Conservation (phyloP, 139 green algal species). For the Ettlia oleoabundans region DNA sequence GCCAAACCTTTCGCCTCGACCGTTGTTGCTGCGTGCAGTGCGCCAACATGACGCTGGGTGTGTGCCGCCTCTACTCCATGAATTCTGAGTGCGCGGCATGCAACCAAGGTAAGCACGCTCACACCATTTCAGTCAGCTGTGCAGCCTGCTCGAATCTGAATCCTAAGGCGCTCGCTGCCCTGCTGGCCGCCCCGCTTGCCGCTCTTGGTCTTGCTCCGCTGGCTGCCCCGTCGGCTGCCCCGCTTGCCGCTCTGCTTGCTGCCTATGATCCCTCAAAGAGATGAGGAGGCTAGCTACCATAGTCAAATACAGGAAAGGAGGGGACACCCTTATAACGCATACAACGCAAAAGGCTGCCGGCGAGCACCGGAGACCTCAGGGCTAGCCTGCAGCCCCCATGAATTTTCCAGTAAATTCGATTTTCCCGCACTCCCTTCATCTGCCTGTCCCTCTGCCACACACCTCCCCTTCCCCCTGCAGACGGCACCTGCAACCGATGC, state of each 20-base stretch:
- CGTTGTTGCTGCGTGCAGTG: not conserved
- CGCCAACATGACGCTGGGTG: not conserved
- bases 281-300: no score
- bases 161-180: not conserved
- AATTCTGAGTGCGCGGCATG: not conserved
- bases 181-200: no score
- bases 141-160: not conserved
- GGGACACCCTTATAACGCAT: no score
- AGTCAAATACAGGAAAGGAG: no score
- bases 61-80: not conserved
- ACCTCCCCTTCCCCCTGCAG: not conserved
- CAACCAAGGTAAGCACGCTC: not conserved
- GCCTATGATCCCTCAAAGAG: no score
- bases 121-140: not conserved
- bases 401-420: not conserved
- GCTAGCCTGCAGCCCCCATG: not conserved
- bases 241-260: no score
- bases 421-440: not conserved
- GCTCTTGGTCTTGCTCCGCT: no score
- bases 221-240: no score
- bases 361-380: no score
- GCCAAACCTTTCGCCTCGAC: not conserved
- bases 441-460: not conserved
- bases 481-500: slow-evolving; percentile 8
- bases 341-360: no score